Evolutionary conservation across 306 rosid genomes (phyloP).

Genomic region (Boehmeria nivea): DNA sequence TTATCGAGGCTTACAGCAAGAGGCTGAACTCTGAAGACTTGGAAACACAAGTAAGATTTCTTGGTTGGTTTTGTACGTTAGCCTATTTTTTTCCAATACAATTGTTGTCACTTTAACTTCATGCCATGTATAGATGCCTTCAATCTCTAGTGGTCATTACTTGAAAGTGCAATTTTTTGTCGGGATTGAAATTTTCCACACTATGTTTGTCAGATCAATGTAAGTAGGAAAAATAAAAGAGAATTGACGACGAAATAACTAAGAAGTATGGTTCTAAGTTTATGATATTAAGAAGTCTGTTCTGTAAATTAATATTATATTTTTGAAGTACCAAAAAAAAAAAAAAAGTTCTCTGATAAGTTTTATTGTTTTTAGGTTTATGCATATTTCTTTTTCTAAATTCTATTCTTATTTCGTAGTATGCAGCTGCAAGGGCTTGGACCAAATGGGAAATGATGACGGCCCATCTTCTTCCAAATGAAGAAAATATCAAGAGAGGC

Average conservation of each 20-base stretch:
- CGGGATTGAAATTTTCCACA: too few species aligned
- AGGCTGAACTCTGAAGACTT: conserved; percentile 72
- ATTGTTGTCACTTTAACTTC: not conserved
- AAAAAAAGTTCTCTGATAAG: not conserved
- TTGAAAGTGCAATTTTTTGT: too few species aligned
- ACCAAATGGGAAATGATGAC: conserved; percentile 99
- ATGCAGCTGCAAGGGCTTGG: conserved; percentile 98
- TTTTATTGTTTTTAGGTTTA: not conserved
- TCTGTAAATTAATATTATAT: not conserved
- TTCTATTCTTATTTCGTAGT: conserved; percentile 41
- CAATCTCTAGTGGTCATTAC: too few species aligned
- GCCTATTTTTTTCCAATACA: too few species aligned
- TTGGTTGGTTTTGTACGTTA: too few species aligned
- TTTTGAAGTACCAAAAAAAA: not conserved
- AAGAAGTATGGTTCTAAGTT: too few species aligned
- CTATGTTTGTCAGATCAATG: too few species aligned
- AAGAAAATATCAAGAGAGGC: conserved; percentile 67
- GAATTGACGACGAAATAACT: too few species aligned
- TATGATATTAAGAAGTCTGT: not conserved
- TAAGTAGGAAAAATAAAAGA: not conserved
- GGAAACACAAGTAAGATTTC: conserved; percentile 54
- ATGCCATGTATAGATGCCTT: too few species aligned
- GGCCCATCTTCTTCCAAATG: conserved; percentile 82
- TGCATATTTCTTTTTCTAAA: conserved; percentile 17
- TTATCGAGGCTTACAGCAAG: conserved; percentile 71